phyloP scores from a whole-genome alignment of 306 rosid genomes.

The Rubus parviflorus region DNA sequence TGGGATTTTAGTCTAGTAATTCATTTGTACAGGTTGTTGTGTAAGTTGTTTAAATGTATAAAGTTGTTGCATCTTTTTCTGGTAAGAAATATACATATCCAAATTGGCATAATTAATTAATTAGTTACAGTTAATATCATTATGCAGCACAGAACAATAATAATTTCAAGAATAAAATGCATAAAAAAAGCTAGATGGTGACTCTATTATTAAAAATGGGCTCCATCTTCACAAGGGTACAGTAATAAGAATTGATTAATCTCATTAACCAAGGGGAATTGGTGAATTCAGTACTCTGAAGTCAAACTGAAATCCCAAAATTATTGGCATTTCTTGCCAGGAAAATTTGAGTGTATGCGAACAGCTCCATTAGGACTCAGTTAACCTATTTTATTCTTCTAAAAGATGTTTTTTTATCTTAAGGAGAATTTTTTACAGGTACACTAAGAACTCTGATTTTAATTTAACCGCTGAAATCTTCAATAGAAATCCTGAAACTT shows the following conservation, averaged over 20 bases:
- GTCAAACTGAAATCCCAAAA: no score
- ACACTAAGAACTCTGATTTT: no score
- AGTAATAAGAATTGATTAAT: no score
- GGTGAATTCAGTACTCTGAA: background rate
- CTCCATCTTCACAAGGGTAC: background rate
- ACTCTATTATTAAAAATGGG: background rate
- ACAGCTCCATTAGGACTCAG: no score
- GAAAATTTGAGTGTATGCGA: no score
- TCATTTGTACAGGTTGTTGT: slow-evolving; percentile 20
- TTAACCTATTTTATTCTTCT: no score
- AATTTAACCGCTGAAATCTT: no score
- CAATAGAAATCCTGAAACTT: no score
- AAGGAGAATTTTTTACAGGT: no score
- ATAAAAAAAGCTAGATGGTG: background rate
- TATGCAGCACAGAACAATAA: background rate
- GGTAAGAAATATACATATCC: background rate
- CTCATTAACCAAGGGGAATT: background rate
- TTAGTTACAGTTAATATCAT: background rate
- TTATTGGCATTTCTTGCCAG: no score
- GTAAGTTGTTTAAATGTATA: slow-evolving; percentile 7
- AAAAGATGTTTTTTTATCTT: no score
- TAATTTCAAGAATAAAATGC: background rate
- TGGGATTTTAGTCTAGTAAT: background rate
- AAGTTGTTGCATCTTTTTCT: background rate
- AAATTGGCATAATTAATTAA: background rate